Base-by-base conservation (phyloP, 495 filamentous ascomycete genomes). In the Daldinia vernicosa region DNA sequence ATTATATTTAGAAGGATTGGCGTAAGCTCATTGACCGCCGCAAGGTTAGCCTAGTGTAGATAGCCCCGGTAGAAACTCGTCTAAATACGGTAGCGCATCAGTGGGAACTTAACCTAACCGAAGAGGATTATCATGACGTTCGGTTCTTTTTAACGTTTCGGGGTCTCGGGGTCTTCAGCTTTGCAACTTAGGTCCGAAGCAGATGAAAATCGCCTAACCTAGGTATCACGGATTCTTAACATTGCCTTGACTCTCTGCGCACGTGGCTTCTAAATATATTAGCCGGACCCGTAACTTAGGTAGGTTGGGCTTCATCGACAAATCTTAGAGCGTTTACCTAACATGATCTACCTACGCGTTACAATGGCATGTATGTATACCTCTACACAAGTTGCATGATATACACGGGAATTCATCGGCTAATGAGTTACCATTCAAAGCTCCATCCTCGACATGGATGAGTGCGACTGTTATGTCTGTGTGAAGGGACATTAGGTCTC, bases 1-100 rank as follows among this genome's bases (percentile, higher is more conserved):
- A 52, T 61, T 66, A 70, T 70, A 66, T 61, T 70, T 66, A 66
- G 62, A 66, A 70, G 62, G 50, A 52, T 60, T 62, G 37, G 67
- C 61, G 30, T 50, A 56, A 39, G 67, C 61, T 51, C 39, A 37
- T 52, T 62, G 56, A 40, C 35, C 28, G 55, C 45, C 60, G 22
- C 67, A 65, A 43, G 57, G 62, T 70, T 61, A 51, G 57, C 62
- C 57, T 52, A 43, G n/a, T n/a, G n/a, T n/a, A n/a, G n/a, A n/a
- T n/a, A n/a, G 58, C 14, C 12, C 54, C 51, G 43, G 33, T 64
- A 64, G 35, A 35, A 63, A 69, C 60, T 55, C 50, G 57, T 50
- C 22, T 47, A 37, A 11, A 28, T n/a, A n/a, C n/a, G n/a, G 11
- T 32, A 45, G 59, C 50, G 30, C 56, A 35, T 71, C 43, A 63